Base-by-base conservation (phyloP, 2,329 filamentous ascomycete genomes). In the Thielaviopsis punctulata region DNA sequence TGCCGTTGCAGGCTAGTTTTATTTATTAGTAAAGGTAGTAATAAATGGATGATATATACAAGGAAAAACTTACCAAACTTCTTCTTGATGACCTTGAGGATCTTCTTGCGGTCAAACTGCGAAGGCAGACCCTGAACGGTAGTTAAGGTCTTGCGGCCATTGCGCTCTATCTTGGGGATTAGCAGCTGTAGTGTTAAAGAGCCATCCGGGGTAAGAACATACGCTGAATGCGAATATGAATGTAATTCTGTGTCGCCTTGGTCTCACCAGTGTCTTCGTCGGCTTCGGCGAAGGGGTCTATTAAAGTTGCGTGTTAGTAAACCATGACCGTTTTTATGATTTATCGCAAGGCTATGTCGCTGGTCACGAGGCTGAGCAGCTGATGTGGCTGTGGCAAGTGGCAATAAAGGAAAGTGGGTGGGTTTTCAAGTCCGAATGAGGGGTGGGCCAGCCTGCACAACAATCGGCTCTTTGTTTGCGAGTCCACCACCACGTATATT, bases 201-300 rank as follows among this genome's bases (percentile, higher is more conserved):
- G 19, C 19, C 19, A 41, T 41, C 15, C 7, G 7, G n/a, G 36
- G 9, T 3, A n/a, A 8, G 19, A 13, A 81, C 84, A 66, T 82
- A 96, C 90, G 92, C 70, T 98, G 92, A 69, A 96, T 96, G 73
- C 92, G 89, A 72, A 98, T 96, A 75, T 96, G 92, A 70, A 96
- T 95, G 71, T 95, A 95, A 73, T 94, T 93, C 74, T 94, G 86
- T 69, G 85, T 82, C 77, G 92, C 85, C 74, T 92, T 92, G 69
- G 81, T 84, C 75, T 94, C 86, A 77, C 88, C 89, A 71, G 84
- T 88, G 72, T 94, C 89, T 83, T 95, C 90, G 86, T 95, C 92
- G 81, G 89, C 92, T 86, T 96, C 92, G 84, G 92, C 92, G 87
- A 98, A 98, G 84, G 92, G 92, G 84, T 98, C 92, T 95, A 66